phyloP scores from a whole-genome alignment of 2,329 filamentous ascomycete genomes.

The Alternaria novae-zelandiae region DNA sequence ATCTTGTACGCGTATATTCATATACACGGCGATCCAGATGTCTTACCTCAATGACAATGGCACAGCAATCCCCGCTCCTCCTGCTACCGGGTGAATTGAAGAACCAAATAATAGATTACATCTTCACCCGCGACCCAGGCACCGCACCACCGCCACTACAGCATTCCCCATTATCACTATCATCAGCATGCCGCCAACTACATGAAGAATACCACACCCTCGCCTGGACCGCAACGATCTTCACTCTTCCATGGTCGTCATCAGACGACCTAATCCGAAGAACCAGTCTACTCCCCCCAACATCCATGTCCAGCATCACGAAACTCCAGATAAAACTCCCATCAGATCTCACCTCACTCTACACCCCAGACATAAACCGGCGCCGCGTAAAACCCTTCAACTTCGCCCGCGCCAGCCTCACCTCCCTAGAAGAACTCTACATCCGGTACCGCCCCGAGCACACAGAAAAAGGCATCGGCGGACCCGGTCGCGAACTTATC shows the following conservation, averaged over 20 bases:
- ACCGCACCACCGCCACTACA: slow-evolving; percentile 9
- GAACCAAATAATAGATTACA: slow-evolving; percentile 23
- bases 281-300: background rate
- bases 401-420: slow-evolving; percentile 19
- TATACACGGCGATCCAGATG: background rate
- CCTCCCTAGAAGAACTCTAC: slow-evolving; percentile 20
- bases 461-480: background rate
- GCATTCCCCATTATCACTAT: slow-evolving; percentile 20
- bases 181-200: slow-evolving; percentile 25
- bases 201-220: slow-evolving; percentile 18
- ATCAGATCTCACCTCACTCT: background rate
- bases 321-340: slow-evolving; percentile 16
- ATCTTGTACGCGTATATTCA: background rate
- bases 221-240: slow-evolving; percentile 18
- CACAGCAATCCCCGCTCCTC: slow-evolving; percentile 10
- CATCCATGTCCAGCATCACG: slow-evolving; percentile 5
- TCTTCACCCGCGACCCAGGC: slow-evolving; percentile 12
- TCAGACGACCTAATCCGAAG: background rate
- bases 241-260: slow-evolving; percentile 8
- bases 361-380: background rate
- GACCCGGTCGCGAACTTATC: slow-evolving; percentile 6
- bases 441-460: slow-evolving; percentile 11
- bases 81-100: slow-evolving; percentile 24
- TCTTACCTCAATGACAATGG: background rate
- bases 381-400: slow-evolving; percentile 12